Conservation (phyloP, 2,329 filamentous ascomycete species). For the Epichloe uncinata region DNA sequence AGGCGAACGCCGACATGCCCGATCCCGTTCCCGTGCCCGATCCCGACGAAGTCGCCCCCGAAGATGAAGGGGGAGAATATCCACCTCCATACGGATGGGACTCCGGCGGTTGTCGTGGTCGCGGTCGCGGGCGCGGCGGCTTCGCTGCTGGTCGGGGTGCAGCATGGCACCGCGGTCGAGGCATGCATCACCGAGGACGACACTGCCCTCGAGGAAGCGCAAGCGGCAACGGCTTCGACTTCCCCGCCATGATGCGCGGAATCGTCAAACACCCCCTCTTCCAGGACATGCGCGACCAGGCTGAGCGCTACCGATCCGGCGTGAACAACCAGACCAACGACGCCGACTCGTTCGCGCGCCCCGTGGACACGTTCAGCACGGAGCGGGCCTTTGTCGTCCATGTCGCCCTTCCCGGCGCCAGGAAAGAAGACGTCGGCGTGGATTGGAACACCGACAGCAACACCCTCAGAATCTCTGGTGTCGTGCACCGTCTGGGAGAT, state of each 20-base stretch:
- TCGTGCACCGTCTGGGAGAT: conserved; percentile 59
- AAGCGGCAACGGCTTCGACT: conserved; percentile 17
- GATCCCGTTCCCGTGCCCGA: too few relatives aligned
- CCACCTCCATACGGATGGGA: conserved; percentile 9
- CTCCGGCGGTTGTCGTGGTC: conserved; percentile 10
- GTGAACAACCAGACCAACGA: conserved; percentile 3
- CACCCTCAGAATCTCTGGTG: conserved; percentile 54
- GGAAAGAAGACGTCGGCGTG: conserved; percentile 65
- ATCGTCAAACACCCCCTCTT: conserved; percentile 29
- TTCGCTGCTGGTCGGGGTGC: conserved; percentile 9
- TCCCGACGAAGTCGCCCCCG: conserved; percentile 17
- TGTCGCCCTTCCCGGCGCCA: conserved; percentile 63
- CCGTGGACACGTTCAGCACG: conserved; percentile 66
- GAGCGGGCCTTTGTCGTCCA: conserved; percentile 54
- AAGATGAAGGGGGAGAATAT: conserved; percentile 16
- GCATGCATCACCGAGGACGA: conserved; percentile 7
- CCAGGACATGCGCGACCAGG: conserved; percentile 26
- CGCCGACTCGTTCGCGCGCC: conserved; percentile 41
- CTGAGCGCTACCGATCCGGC: conserved; percentile 13
- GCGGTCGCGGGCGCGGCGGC: conserved; percentile 6
- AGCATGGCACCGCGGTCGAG: conserved; percentile 14
- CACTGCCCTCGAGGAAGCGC: neutral
- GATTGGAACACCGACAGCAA: conserved; percentile 61
- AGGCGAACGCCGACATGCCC: conserved; percentile 11
- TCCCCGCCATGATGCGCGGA: conserved; percentile 25